A percentile compares a stretch with the other conserved stretches of the same genome.
Conservation (phyloP, 768 basidiomycete genomes). For the Kwoniella botswanensis region DNA sequence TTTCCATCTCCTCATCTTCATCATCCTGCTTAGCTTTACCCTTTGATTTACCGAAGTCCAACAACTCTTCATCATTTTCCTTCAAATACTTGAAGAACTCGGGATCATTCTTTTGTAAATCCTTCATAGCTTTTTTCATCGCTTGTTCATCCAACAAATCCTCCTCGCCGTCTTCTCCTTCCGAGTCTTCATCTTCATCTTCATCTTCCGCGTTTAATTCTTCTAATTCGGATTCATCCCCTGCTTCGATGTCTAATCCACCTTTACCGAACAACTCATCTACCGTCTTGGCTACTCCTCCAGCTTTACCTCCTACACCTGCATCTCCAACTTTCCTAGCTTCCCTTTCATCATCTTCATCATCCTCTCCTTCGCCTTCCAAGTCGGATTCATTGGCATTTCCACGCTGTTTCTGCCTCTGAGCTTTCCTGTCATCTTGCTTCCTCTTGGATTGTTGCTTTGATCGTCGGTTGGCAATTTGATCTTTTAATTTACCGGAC, state of each 20-base stretch:
- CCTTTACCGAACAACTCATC: conserved; percentile 49
- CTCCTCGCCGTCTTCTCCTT: conserved; percentile 77
- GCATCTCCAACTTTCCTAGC: conserved; percentile 32
- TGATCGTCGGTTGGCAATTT: conserved; percentile 81
- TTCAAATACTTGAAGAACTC: conserved; percentile 98
- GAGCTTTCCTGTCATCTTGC: conserved; percentile 66
- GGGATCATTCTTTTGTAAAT: conserved; percentile 94
- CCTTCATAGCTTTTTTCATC: conserved; percentile 81
- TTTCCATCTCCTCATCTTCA: conserved; percentile 60
- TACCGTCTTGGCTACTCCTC: conserved; percentile 47
- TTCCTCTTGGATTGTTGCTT: conserved; percentile 77
- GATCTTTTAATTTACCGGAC: conserved; percentile 84
- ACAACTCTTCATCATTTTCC: conserved; percentile 90
- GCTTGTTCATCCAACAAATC: conserved; percentile 65
- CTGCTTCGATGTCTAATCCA: conserved; percentile 29
- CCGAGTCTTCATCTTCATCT: conserved; percentile 59
- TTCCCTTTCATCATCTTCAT: conserved; percentile 56
- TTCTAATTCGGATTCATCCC: conserved; percentile 36
- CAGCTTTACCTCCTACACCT: conserved; percentile 41
- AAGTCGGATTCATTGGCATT: conserved; percentile 42
- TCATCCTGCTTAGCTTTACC: conserved; percentile 39
- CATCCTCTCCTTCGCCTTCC: conserved; percentile 50
- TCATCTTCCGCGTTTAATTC: conserved; percentile 45
- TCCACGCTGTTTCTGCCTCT: conserved; percentile 59
- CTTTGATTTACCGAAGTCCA: conserved; percentile 69